These are phyloP conservation scores for Cyclanthera cordifolia DNA, from an alignment of 306 rosid genomes.

Conservation along the genomic window DNA sequence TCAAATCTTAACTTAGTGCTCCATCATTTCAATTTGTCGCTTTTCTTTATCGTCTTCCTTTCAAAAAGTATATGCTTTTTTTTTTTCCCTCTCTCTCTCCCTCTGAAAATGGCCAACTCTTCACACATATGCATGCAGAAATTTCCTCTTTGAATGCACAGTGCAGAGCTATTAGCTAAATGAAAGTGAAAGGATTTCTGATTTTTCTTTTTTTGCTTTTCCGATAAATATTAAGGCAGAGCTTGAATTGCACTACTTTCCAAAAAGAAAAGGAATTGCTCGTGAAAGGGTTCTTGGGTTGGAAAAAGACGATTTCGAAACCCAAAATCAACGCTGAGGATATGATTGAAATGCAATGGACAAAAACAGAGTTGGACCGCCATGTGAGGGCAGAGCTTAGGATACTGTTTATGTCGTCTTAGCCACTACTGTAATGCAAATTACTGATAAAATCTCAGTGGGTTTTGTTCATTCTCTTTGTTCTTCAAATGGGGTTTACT, in stretches of 20 bases:
- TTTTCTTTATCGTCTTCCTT: conserved; percentile 5
- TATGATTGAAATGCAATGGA: conserved; percentile 44
- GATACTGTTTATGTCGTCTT: not conserved
- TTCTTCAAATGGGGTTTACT: conserved; percentile 44
- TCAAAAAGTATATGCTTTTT: conserved; percentile 7
- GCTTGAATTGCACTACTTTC: conserved; percentile 19
- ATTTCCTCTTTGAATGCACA: not conserved
- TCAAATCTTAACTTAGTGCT: not conserved
- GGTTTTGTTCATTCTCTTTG: conserved; percentile 9
- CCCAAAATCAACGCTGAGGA: conserved; percentile 25
- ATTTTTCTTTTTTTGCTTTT: no score
- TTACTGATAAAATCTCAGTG: conserved; percentile 2
- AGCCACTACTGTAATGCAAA: conserved; percentile 14
- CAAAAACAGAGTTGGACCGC: conserved; percentile 21
- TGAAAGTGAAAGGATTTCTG: not conserved
- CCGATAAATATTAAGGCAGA: conserved; percentile 4
- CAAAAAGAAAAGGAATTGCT: not conserved
- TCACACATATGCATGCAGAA: not conserved
- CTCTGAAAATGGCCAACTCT: not conserved
- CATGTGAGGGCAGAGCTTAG: not conserved
- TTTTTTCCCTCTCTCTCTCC: no score
- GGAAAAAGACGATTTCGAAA: conserved; percentile 45
- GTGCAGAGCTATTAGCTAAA: not conserved
- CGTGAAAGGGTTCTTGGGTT: conserved; percentile 4
- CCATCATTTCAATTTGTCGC: conserved; percentile 8